Base-by-base conservation (phyloP, 208 protist genomes). In the Leishmania aethiopica region DNA sequence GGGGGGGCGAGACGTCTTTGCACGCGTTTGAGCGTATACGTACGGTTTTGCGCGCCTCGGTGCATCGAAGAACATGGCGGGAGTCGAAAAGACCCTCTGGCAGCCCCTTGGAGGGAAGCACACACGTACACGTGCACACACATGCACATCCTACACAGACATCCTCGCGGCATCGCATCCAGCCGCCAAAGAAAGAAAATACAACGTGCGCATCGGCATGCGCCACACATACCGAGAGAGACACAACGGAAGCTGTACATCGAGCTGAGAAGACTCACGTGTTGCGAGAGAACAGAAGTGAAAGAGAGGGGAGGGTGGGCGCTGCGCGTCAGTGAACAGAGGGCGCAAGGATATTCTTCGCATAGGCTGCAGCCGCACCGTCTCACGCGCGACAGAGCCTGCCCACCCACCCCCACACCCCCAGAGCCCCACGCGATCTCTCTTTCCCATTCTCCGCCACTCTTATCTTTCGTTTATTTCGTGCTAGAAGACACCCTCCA, bases 171-270 rank as follows among this genome's bases (percentile, higher is more conserved):
- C 62, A 40, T 42, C 13, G 62, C 32, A 69, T 69, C 62, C 28
- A 69, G 32, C 0, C 32, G 5, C 62, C 62, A 8, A 37, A 22
- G 15, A 55, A 22, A 55, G 15, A 55, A 22, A 55, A 13, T 55
- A 55, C 51, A 22, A 3, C 15, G 17, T 55, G 32, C 32, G 32
- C 32, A 40, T 40, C 32, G 1, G 32, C 62, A 69, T 40, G 8
- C 15, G 62, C n/a, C 47, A 62, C 8, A 77, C 72, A 47, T n/a
- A 11, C 72, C 17, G 49, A 60, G 19, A 62, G 51, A 76, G 32
- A 64, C n/a, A 59, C 35, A 75, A 47, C 42, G 55, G 47, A 72
- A 79, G 47, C 49, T 78, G 22, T 78, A 78, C 75, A 78, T 78
- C 42, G 28, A 77, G 25, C 49, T 37, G 25, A 37, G 25, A 51